A percentile compares a stretch with the other conserved stretches of the same genome.
phyloP scores from a whole-genome alignment of 2,329 filamentous ascomycete genomes.

The Stromatinia cepivora region DNA sequence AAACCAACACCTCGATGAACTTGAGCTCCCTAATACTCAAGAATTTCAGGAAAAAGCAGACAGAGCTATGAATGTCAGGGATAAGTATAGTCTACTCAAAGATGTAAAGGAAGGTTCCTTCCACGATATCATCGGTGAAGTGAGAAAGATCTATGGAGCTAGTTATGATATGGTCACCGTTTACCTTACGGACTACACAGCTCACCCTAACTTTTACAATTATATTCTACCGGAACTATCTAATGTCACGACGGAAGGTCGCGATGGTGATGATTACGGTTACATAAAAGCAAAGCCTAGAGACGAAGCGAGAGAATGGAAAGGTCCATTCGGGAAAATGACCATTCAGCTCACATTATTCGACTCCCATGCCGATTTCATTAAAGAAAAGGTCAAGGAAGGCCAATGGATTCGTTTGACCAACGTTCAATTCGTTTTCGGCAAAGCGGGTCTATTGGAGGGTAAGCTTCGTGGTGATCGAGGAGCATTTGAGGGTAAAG shows the following conservation, averaged over 20 bases:
- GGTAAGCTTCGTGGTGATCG: slow-evolving; percentile 68
- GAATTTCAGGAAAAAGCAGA: slow-evolving; percentile 47
- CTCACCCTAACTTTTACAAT: slow-evolving; percentile 61
- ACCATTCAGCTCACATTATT: slow-evolving; percentile 72
- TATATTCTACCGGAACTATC: slow-evolving; percentile 40
- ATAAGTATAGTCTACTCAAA: slow-evolving; percentile 65
- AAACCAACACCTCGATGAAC: slow-evolving; percentile 49
- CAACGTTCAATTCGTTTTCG: slow-evolving; percentile 71
- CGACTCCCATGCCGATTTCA: slow-evolving; percentile 62
- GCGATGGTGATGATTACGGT: slow-evolving; percentile 56
- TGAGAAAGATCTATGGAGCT: slow-evolving; percentile 58
- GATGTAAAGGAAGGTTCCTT: slow-evolving; percentile 58
- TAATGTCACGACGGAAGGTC: slow-evolving; percentile 37
- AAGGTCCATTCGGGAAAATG: slow-evolving; percentile 71
- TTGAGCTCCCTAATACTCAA: slow-evolving; percentile 45
- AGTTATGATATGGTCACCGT: slow-evolving; percentile 56
- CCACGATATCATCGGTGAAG: slow-evolving; percentile 69
- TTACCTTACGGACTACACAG: slow-evolving; percentile 82
- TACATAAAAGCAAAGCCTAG: slow-evolving; percentile 47
- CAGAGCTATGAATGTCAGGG: slow-evolving; percentile 47
- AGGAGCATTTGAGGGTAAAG: slow-evolving; percentile 47
- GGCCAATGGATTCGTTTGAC: slow-evolving; percentile 64
- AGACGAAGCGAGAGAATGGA: slow-evolving; percentile 53
- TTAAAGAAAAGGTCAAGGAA: slow-evolving; percentile 56
- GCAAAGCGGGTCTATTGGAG: slow-evolving; percentile 59